These are phyloP conservation scores for Xylariaceae sp. DNA, from an alignment of 2,329 filamentous ascomycete genomes.

Conservation along the genomic window DNA sequence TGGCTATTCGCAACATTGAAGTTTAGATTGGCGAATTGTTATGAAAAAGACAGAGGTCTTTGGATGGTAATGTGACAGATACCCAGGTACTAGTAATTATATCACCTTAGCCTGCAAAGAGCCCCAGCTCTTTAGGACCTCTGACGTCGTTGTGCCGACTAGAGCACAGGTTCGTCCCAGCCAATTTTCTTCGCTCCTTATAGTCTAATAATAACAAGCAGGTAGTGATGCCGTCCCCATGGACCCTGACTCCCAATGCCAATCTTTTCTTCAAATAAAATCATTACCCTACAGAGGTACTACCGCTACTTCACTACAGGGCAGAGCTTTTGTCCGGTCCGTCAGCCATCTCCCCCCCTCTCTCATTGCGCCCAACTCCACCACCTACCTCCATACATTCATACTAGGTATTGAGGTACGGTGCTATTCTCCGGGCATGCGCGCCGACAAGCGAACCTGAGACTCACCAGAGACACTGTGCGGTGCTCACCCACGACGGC, in stretches of 20 bases:
- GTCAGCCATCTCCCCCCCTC: neutral
- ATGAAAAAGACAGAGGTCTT: too few relatives aligned
- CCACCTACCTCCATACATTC: constrained; percentile 22
- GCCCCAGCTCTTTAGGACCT: constrained; percentile 20
- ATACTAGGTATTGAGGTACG: constrained; percentile 18
- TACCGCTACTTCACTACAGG: too few relatives aligned
- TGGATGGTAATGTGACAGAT: too few relatives aligned
- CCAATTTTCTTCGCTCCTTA: constrained; percentile 13
- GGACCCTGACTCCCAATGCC: constrained; percentile 12
- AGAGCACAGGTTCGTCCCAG: constrained; percentile 19
- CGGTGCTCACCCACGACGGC: constrained; percentile 22
- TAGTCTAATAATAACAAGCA: constrained; percentile 15
- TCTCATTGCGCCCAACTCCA: constrained; percentile 19
- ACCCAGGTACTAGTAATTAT: neutral
- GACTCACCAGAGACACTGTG: constrained; percentile 21
- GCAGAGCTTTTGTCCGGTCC: constrained; percentile 4
- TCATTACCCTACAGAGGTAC: too few relatives aligned
- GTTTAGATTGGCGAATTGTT: too few relatives aligned
- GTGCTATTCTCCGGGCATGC: constrained; percentile 13
- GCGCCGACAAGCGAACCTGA: constrained; percentile 23
- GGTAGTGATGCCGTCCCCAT: constrained; percentile 17
- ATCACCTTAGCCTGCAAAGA: constrained; percentile 7
- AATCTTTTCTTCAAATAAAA: too few relatives aligned
- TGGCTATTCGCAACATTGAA: too few relatives aligned
- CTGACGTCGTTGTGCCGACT: constrained; percentile 30